These are phyloP conservation scores for Tricholoma sp. DNA, from an alignment of 768 basidiomycete genomes.

Conservation along the genomic window DNA sequence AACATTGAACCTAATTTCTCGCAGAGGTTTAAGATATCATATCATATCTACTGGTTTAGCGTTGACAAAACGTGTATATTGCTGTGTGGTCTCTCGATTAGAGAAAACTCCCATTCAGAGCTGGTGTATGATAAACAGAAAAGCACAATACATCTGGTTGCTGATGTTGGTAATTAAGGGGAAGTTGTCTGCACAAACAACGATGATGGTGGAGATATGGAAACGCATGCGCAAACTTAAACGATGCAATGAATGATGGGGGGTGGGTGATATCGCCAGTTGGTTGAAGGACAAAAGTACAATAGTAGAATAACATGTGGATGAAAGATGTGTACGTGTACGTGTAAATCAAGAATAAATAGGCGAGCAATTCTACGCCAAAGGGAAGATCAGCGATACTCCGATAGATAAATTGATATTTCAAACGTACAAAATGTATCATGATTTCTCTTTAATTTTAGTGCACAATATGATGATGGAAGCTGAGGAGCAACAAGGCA, in stretches of 20 bases:
- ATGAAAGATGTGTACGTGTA: neutral
- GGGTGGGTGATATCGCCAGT: neutral
- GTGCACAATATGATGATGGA: constrained; percentile 62
- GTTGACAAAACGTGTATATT: too few relatives aligned
- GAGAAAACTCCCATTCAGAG: neutral
- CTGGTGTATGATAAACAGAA: neutral
- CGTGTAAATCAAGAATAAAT: constrained; percentile 2
- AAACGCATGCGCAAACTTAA: neutral
- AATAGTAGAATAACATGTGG: neutral
- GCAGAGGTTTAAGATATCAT: too few relatives aligned
- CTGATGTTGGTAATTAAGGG: neutral
- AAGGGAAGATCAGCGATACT: neutral
- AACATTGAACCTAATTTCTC: too few relatives aligned
- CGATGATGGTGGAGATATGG: neutral
- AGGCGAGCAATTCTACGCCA: neutral
- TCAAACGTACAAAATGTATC: constrained; percentile 6
- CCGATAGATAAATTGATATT: neutral
- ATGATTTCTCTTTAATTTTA: constrained; percentile 24
- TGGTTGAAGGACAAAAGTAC: neutral
- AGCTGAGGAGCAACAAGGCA: constrained; percentile 66
- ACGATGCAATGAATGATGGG: neutral
- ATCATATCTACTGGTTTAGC: too few relatives aligned
- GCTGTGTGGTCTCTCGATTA: too few relatives aligned
- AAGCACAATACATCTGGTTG: neutral
- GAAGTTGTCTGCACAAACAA: neutral